Conservation (phyloP, 2,329 filamentous ascomycete genomes). For the Huntiella bhutanensis region DNA sequence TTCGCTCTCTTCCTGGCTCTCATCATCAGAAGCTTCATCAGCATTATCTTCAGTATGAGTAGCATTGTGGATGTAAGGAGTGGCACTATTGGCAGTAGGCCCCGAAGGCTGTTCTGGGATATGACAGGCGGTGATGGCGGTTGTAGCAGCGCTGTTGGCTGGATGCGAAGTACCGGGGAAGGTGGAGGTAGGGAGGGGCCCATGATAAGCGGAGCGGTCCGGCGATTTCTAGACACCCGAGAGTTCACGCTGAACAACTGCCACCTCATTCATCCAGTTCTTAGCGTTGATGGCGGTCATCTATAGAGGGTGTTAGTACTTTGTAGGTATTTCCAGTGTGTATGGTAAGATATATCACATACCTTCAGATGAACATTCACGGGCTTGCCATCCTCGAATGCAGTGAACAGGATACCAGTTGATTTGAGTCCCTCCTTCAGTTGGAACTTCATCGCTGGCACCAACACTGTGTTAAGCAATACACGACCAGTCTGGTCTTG, state of each 20-base stretch:
- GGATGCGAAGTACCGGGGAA: background rate
- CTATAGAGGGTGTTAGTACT: constrained; percentile 17
- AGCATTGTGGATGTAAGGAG: too few relatives aligned
- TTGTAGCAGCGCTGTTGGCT: background rate
- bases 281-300: constrained; percentile 36
- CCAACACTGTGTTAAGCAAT: constrained; percentile 66
- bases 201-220: too few relatives aligned
- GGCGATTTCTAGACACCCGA: constrained; percentile 19
- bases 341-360: constrained; percentile 14
- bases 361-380: constrained; percentile 44
- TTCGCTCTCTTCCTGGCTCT: too few relatives aligned
- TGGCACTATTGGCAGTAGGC: too few relatives aligned
- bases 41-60: too few relatives aligned
- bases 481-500: constrained; percentile 78
- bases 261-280: constrained; percentile 30
- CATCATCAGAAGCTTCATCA: too few relatives aligned
- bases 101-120: too few relatives aligned
- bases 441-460: constrained; percentile 62
- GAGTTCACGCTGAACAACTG: constrained; percentile 31
- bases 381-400: constrained; percentile 38
- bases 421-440: constrained; percentile 56
- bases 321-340: background rate
- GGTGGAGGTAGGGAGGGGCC: background rate
- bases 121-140: background rate
- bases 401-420: constrained; percentile 47